phyloP scores from a whole-genome alignment of 202 grass and related monocot species.

The Saccharum hybrid region DNA sequence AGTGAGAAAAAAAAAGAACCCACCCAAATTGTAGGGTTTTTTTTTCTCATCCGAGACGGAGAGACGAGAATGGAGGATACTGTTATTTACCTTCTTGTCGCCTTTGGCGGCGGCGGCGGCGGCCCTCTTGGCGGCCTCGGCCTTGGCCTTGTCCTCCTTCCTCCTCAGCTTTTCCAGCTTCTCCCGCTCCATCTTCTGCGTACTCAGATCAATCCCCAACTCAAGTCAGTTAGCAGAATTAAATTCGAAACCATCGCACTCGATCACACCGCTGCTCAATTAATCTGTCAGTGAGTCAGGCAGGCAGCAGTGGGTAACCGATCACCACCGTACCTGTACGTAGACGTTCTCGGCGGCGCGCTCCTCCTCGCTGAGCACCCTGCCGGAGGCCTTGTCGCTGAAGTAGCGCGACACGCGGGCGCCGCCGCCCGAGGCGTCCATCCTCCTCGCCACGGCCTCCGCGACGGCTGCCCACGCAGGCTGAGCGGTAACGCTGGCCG shows the following conservation, averaged over 20 bases:
- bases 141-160: slow-evolving; percentile 64
- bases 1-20: too few species aligned
- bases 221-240: neutral
- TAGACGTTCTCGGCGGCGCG: slow-evolving; percentile 82
- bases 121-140: slow-evolving; percentile 57
- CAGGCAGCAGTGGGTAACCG: neutral
- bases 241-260: neutral
- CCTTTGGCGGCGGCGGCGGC: slow-evolving; percentile 43
- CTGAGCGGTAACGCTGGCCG: neutral
- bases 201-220: neutral
- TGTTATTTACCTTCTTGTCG: slow-evolving; percentile 45
- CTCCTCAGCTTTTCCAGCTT: slow-evolving; percentile 70
- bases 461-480: slow-evolving; percentile 30
- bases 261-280: neutral
- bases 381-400: slow-evolving; percentile 60
- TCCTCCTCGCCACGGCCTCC: slow-evolving; percentile 31
- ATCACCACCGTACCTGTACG: slow-evolving; percentile 61
- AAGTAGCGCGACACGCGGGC: slow-evolving; percentile 59
- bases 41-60: too few species aligned
- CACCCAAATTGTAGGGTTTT: neutral
- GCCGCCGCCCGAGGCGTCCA: slow-evolving; percentile 31
- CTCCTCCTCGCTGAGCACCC: slow-evolving; percentile 85
- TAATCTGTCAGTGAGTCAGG: neutral
- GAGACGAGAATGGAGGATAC: neutral
- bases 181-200: slow-evolving; percentile 97